Conservation (phyloP, 2,329 filamentous ascomycete species). For the Eutypa lata region DNA sequence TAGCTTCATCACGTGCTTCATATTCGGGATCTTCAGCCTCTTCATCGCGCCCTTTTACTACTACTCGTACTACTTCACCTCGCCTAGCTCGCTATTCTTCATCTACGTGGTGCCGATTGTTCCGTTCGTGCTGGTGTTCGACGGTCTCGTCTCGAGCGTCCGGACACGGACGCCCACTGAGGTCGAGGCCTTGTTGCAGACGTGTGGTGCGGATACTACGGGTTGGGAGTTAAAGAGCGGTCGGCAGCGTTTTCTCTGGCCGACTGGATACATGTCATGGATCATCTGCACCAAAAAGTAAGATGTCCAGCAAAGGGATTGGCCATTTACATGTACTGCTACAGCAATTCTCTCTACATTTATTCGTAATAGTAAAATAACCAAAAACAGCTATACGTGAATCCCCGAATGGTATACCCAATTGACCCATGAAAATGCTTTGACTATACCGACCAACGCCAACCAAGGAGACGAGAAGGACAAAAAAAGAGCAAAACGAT, state of each 20-base stretch:
- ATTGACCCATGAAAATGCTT: neutral
- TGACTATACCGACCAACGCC: conserved; percentile 4
- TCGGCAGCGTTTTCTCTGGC: conserved; percentile 45
- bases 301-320: too few species aligned
- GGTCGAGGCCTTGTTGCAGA: conserved; percentile 56
- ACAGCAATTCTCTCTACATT: neutral
- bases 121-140: conserved; percentile 65
- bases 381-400: neutral
- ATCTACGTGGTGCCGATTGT: conserved; percentile 65
- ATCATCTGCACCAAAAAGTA: conserved; percentile 43
- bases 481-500: neutral
- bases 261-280: conserved; percentile 50
- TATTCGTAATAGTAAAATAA: neutral
- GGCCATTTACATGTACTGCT: neutral
- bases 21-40: conserved; percentile 51
- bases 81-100: conserved; percentile 57
- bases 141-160: conserved; percentile 65
- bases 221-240: conserved; percentile 51
- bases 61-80: conserved; percentile 50
- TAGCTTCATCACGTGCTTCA: conserved; percentile 50
- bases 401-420: neutral
- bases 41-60: conserved; percentile 51
- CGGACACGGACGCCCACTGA: conserved; percentile 66
- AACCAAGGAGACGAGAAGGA: neutral
- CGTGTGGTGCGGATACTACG: conserved; percentile 42